Evolutionary conservation across 176 grass and related monocot species (phyloP).

Genomic region (Oryza nivara): DNA sequence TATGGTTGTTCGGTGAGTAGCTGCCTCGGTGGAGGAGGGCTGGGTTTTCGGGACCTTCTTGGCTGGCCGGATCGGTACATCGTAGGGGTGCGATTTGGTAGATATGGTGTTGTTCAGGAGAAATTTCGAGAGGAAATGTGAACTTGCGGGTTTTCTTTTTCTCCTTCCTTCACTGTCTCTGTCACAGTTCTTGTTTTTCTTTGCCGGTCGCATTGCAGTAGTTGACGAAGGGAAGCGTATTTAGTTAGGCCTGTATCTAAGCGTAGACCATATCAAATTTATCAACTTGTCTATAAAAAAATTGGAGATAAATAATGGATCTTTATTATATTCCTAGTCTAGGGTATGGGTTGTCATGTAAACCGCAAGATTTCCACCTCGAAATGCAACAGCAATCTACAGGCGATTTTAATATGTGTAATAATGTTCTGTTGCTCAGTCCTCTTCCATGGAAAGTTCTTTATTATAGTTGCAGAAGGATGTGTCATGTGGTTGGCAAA

Average conservation of each 20-base stretch:
- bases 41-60: neutral
- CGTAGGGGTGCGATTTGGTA: conserved; percentile 9
- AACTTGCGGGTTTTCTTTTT: neutral
- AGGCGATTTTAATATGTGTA: neutral
- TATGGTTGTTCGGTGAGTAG: neutral
- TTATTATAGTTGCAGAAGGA: neutral
- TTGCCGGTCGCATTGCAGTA: conserved; percentile 8
- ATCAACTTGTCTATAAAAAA: neutral
- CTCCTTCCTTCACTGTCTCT: neutral
- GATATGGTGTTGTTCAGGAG: neutral
- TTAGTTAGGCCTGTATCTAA: neutral
- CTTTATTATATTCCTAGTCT: neutral
- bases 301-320: neutral
- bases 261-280: conserved; percentile 1
- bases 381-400: neutral
- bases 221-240: conserved; percentile 20
- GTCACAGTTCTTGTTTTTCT: neutral
- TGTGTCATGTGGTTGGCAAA: conserved; percentile 12
- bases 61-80: conserved; percentile 39
- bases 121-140: conserved; percentile 28
- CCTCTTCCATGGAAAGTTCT: conserved; percentile 12
- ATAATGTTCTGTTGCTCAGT: neutral
- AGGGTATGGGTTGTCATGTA: neutral
- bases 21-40: neutral
- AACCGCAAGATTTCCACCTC: neutral